Conservation (phyloP, 192 early-diverging fungal species). For the Coemansia sp. region DNA sequence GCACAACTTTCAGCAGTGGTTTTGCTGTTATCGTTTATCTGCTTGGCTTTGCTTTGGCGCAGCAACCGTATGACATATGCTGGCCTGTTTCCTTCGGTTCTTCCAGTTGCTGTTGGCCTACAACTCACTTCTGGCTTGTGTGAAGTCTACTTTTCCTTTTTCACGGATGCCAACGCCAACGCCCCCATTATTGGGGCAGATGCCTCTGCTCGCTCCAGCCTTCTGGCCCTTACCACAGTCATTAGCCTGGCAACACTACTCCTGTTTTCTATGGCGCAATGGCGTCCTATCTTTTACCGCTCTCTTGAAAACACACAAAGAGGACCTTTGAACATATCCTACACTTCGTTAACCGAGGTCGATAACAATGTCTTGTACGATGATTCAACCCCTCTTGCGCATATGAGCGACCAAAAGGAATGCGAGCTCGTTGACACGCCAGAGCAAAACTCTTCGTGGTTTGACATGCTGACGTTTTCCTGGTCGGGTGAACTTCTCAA, state of each 20-base stretch:
- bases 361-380: background rate
- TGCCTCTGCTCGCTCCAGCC: conserved; percentile 24
- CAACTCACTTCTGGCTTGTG: conserved; percentile 14
- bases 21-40: conserved; percentile 1
- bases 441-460: conserved; percentile 35
- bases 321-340: background rate
- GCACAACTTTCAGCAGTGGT: conserved; percentile 10
- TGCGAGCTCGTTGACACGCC: conserved; percentile 29
- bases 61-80: conserved; percentile 3
- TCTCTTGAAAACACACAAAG: background rate
- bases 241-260: background rate
- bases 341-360: background rate
- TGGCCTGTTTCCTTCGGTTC: conserved; percentile 28
- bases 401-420: conserved; percentile 10
- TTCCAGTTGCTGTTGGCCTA: conserved; percentile 7
- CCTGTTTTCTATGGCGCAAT: conserved; percentile 13
- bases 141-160: conserved; percentile 37
- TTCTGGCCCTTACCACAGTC: conserved; percentile 13
- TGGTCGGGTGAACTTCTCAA: conserved; percentile 64
- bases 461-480: conserved; percentile 49
- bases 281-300: conserved; percentile 25
- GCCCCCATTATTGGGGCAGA: conserved; percentile 20
- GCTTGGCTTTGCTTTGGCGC: background rate
- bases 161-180: conserved; percentile 10
- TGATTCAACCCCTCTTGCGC: conserved; percentile 27